Conservation (phyloP, 306 rosid genomes). For the Gastrolobium bilobum region DNA sequence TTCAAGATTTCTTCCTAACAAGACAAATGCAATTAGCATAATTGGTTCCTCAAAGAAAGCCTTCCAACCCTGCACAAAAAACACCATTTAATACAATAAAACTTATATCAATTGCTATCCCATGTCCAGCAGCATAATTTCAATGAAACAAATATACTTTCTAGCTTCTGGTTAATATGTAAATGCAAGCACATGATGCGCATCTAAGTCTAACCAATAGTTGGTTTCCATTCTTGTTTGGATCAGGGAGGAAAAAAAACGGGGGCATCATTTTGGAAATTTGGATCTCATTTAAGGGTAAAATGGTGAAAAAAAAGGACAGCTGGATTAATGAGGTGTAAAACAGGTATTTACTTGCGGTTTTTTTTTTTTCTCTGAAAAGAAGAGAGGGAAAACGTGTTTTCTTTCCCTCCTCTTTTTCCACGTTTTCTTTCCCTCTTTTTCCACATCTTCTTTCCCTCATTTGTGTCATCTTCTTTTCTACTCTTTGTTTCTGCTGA, state of each 20-base stretch:
- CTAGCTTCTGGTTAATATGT: slow-evolving; percentile 29
- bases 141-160: slow-evolving; percentile 25
- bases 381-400: too few species aligned
- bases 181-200: slow-evolving; percentile 28
- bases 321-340: too few species aligned
- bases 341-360: too few species aligned
- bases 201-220: slow-evolving; percentile 34
- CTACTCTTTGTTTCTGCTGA: too few species aligned
- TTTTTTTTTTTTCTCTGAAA: too few species aligned
- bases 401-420: too few species aligned
- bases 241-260: too few species aligned
- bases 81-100: slow-evolving; percentile 40
- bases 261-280: too few species aligned
- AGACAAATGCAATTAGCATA: slow-evolving; percentile 96
- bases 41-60: slow-evolving; percentile 98
- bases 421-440: too few species aligned
- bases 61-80: slow-evolving; percentile 92
- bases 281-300: too few species aligned
- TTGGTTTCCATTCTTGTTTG: slow-evolving; percentile 4
- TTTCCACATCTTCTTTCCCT: too few species aligned
- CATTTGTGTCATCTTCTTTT: too few species aligned
- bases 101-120: slow-evolving; percentile 29
- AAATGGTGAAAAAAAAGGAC: slow-evolving; percentile 33
- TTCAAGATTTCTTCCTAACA: slow-evolving; percentile 96
- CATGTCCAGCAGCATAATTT: slow-evolving; percentile 44